A percentile compares a stretch with the other conserved stretches of the same genome.
These are phyloP conservation scores for Rhizophagus clarus DNA, from an alignment of 192 early-diverging fungal genomes.

Conservation along the genomic window DNA sequence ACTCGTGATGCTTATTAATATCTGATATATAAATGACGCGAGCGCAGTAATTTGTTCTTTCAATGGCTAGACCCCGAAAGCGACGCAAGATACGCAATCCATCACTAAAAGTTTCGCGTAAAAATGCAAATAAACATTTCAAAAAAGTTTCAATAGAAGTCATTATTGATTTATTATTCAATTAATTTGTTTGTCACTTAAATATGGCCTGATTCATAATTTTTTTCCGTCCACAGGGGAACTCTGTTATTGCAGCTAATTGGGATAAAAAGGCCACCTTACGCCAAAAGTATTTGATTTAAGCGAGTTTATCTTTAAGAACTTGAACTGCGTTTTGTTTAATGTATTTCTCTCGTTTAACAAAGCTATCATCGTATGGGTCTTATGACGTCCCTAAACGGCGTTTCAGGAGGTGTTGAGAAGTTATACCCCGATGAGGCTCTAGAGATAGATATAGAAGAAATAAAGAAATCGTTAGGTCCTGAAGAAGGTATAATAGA, in stretches of 20 bases:
- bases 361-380: conserved; percentile 69
- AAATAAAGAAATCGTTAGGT: conserved; percentile 56
- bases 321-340: not conserved
- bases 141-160: conserved; percentile 59
- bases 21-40: too few relatives aligned
- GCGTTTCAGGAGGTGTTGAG: conserved; percentile 59
- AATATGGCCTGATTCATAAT: not conserved
- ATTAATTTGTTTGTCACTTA: not conserved
- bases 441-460: conserved; percentile 53
- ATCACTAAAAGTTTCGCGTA: conserved; percentile 60
- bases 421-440: conserved; percentile 40
- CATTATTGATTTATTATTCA: conserved; percentile 5
- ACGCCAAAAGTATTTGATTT: conserved; percentile 60
- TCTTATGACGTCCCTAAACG: conserved; percentile 67
- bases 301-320: not conserved
- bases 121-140: conserved; percentile 63
- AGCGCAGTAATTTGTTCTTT: not conserved
- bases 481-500: conserved; percentile 80
- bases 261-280: conserved; percentile 72
- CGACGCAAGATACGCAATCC: conserved; percentile 69
- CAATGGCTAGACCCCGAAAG: conserved; percentile 64
- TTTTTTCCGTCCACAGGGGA: conserved; percentile 39
- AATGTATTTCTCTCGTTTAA: not conserved
- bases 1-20: too few relatives aligned
- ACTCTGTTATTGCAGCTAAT: conserved; percentile 62